Base-by-base conservation (phyloP, 768 basidiomycete species). In the Hygrocybe coccinea region DNA sequence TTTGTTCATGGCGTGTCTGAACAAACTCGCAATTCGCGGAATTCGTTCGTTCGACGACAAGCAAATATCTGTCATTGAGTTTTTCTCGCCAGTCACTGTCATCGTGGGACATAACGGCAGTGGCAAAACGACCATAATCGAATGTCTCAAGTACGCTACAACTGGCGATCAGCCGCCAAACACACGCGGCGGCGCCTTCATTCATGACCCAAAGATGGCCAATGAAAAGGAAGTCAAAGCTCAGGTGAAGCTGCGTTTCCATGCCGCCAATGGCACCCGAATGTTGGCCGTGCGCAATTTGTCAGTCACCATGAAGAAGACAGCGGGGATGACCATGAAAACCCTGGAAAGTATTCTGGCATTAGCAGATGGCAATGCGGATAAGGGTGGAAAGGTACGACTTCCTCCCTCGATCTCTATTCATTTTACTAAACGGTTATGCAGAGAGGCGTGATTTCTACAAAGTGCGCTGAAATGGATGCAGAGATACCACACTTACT, bases 221-320 rank as follows among this genome's bases (percentile, higher is more conserved):
- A 95, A 95, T 66, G 94, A 97, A 78, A 95, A 95, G 67, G 95
- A 98, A 67, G 95, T 99, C 63, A 97, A 95, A 73, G 97, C 97
- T 2, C 95, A 97, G 73, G 97, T 99, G 61, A 94, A 93, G 69
- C 76, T 99, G 36, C 83, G 95, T 19, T 99, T 99, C 71, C 77
- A 81, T 66, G 90, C 95, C 53, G 89, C 91, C 12, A 94, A 94
- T 63, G 84, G 88, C n/a, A 81, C 81, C 22, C 79, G 87, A 15
- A 98, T 98, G 94, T 76, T 93, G 37, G 94, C 87, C 51, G 85
- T 87, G 45, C 82, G 97, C 50, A 95, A 95, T 64, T 69, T 99
- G 60, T 91, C 91, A 54, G 95, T 99, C 8, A 90, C 91, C 0
- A 81, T 85, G 58, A 98, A 97, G 81, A 97, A 97, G 78, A 90